These are phyloP conservation scores for Fragilaria crotonensis DNA, from an alignment of 108 stramenopile genomes.

Conservation along the genomic window DNA sequence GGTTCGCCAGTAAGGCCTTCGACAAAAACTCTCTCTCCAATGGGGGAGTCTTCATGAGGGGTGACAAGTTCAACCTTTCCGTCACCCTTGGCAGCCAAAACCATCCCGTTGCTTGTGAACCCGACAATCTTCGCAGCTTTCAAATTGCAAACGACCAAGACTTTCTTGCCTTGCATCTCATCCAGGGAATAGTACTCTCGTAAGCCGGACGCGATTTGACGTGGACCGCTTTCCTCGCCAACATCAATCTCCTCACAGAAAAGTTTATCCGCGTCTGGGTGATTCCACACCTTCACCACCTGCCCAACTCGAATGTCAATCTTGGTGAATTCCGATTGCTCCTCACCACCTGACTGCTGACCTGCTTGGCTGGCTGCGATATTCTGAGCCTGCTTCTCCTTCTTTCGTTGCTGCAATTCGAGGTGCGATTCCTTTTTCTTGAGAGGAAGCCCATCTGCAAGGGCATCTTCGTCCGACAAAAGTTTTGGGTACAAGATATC, in stretches of 20 bases:
- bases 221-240: slow-evolving; percentile 70
- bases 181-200: slow-evolving; percentile 76
- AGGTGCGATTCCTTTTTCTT: slow-evolving; percentile 68
- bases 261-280: slow-evolving; percentile 86
- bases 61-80: slow-evolving; percentile 64
- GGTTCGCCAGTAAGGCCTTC: slow-evolving; percentile 79
- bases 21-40: slow-evolving; percentile 82
- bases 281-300: slow-evolving; percentile 89
- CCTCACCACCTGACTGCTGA: slow-evolving; percentile 17
- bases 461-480: slow-evolving; percentile 59
- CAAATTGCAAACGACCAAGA: slow-evolving; percentile 90
- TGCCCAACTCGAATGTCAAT: slow-evolving; percentile 85
- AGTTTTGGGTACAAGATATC: slow-evolving; percentile 66
- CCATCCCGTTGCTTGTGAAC: slow-evolving; percentile 64
- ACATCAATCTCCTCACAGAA: slow-evolving; percentile 91
- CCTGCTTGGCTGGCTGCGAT: slow-evolving; percentile 46
- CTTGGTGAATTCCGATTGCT: slow-evolving; percentile 84
- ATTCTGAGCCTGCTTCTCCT: slow-evolving; percentile 76
- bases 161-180: slow-evolving; percentile 80
- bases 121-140: slow-evolving; percentile 88
- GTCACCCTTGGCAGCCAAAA: slow-evolving; percentile 51
- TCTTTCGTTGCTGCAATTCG: slow-evolving; percentile 69
- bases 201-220: slow-evolving; percentile 87
- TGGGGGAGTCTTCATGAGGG: slow-evolving; percentile 66
- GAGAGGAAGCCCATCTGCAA: slow-evolving; percentile 41